These are phyloP conservation scores for Lasiosphaeria miniovina DNA, from an alignment of 495 filamentous ascomycete species.

Conservation along the genomic window DNA sequence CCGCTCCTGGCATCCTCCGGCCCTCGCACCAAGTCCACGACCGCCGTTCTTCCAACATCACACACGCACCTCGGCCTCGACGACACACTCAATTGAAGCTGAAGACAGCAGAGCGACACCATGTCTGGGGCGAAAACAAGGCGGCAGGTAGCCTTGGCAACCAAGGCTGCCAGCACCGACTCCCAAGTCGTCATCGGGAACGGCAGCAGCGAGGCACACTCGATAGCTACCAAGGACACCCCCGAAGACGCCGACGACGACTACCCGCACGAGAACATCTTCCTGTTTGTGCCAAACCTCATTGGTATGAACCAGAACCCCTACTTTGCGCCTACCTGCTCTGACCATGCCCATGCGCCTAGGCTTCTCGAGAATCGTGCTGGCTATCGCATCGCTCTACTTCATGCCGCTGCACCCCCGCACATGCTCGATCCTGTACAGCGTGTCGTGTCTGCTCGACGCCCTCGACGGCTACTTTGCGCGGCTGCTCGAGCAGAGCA, in stretches of 20 bases:
- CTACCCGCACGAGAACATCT: conserved; percentile 68
- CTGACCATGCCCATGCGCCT: conserved; percentile 6
- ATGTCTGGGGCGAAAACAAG: neutral
- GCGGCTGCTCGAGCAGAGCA: conserved; percentile 82
- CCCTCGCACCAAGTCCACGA: too few relatives aligned
- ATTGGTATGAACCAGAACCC: conserved; percentile 56
- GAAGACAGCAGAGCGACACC: too few relatives aligned
- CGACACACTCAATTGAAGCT: too few relatives aligned
- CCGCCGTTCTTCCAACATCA: too few relatives aligned
- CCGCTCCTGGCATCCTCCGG: too few relatives aligned
- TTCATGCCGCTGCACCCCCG: conserved; percentile 97
- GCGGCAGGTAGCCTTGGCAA: neutral
- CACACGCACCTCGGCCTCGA: too few relatives aligned
- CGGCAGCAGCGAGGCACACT: too few relatives aligned
- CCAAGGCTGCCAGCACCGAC: too few relatives aligned
- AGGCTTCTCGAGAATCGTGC: conserved; percentile 88
- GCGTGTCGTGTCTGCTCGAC: conserved; percentile 87
- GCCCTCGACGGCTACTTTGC: conserved; percentile 91
- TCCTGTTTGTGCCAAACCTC: conserved; percentile 76
- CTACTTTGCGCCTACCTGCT: neutral
- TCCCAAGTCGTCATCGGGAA: too few relatives aligned
- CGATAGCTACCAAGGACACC: too few relatives aligned
- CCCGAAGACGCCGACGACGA: conserved; percentile 6
- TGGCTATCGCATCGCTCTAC: conserved; percentile 89
- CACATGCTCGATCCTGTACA: conserved; percentile 89